Conservation (phyloP, 2,329 filamentous ascomycete genomes). For the Sporothrix brasiliensis region DNA sequence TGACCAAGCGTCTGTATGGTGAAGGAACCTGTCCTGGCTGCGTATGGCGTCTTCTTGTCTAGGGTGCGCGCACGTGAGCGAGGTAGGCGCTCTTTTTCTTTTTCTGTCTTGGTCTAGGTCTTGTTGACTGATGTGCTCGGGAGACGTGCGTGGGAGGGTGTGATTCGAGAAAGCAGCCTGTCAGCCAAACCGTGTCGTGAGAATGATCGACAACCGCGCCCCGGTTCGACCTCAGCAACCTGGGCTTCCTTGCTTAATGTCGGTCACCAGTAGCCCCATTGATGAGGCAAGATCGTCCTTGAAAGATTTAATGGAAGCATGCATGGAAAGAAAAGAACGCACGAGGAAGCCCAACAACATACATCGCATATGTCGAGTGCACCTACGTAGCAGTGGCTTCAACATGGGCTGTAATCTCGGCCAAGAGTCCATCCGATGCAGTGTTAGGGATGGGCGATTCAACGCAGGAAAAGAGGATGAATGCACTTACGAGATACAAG, state of each 20-base stretch:
- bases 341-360: neutral
- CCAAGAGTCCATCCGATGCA: constrained; percentile 9
- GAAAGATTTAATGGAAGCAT: constrained; percentile 3
- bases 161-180: constrained; percentile 2
- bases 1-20: neutral
- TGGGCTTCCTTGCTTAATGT: neutral
- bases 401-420: constrained; percentile 16
- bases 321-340: constrained; percentile 17
- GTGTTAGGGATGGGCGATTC: neutral
- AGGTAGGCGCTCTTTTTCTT: neutral
- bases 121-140: constrained; percentile 17
- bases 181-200: neutral
- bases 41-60: neutral
- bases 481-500: constrained; percentile 3
- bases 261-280: neutral
- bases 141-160: neutral
- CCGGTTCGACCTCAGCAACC: neutral
- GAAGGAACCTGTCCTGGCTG: too few species aligned
- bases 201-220: neutral
- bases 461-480: neutral
- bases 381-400: neutral
- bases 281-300: neutral
- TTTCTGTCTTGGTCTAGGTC: constrained; percentile 12
- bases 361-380: neutral
- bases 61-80: neutral